These are phyloP conservation scores for Rhodocollybia butyracea DNA, from an alignment of 768 basidiomycete genomes.

Conservation along the genomic window DNA sequence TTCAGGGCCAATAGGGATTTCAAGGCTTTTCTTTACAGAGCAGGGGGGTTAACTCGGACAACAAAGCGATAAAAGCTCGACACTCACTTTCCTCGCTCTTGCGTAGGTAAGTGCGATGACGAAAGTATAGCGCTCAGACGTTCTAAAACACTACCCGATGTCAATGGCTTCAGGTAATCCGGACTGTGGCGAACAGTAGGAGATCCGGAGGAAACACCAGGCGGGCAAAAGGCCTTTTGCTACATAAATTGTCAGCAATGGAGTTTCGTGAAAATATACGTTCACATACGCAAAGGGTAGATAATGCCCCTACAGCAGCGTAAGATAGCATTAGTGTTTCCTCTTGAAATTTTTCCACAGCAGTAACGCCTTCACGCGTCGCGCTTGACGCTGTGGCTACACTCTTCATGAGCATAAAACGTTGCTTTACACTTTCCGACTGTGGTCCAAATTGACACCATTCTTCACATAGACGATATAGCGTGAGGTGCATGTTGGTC, in stretches of 20 bases:
- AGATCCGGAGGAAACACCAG: slow-evolving; percentile 55
- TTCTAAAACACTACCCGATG: slow-evolving; percentile 52
- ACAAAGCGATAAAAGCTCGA: neutral
- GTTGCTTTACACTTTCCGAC: slow-evolving; percentile 66
- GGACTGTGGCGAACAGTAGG: slow-evolving; percentile 55
- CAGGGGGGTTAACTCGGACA: slow-evolving; percentile 9
- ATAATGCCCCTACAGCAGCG: slow-evolving; percentile 83
- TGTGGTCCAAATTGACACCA: slow-evolving; percentile 89
- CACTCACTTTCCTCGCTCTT: slow-evolving; percentile 64
- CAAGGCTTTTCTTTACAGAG: slow-evolving; percentile 67
- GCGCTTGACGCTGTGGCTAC: slow-evolving; percentile 55
- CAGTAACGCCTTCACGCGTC: slow-evolving; percentile 48
- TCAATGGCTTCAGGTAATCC: slow-evolving; percentile 54
- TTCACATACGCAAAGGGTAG: slow-evolving; percentile 79
- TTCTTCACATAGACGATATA: slow-evolving; percentile 87
- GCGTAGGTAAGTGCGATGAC: slow-evolving; percentile 48
- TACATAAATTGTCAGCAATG: slow-evolving; percentile 25
- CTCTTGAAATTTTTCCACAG: slow-evolving; percentile 57
- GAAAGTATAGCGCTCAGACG: slow-evolving; percentile 68
- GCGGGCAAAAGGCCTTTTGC: slow-evolving; percentile 77
- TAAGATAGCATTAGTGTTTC: slow-evolving; percentile 73
- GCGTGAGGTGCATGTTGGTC: slow-evolving; percentile 66
- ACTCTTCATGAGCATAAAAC: slow-evolving; percentile 70
- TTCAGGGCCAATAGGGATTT: slow-evolving; percentile 62
- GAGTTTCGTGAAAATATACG: neutral